Base-by-base conservation (phyloP, 805 yeast genomes). In the Middelhovenomyces tepae region DNA sequence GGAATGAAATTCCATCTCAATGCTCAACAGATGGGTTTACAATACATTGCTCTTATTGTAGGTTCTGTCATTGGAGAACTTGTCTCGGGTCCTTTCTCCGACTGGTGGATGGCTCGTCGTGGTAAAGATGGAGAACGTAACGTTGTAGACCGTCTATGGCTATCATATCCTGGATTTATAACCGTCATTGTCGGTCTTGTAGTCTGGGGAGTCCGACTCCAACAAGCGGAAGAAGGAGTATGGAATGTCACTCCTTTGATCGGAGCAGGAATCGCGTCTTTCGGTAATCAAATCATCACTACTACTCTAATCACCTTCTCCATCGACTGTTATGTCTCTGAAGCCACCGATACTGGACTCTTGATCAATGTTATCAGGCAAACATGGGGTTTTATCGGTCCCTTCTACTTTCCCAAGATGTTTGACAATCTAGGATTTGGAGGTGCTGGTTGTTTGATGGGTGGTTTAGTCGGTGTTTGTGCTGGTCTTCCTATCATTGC, bases 381-480 rank as follows among this genome's bases (percentile, higher is more conserved):
- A 22, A 21, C 35, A 7, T 39, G 41, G 28, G 56, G 53, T 9
- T 51, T 51, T 26, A 36, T 48, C 17, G 56, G 53, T 9, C 57
- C 57, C n/a, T 51, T 51, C 38, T 51, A 48, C 38, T 51, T 51
- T 34, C 56, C 56, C 5, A 25, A 28, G 7, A 50, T 51, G 55
- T 42, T 51, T 28, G 41, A 34, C 6, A 45, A 37, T 27, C 22
- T 51, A 7, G 47, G 46, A 16, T 31, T 38, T 10, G 35, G 33
- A 5, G 42, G 42, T 5, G 39, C 39, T n/a, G 42, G 32, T 7
- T 35, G 42, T n/a, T 27, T 38, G 5, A 35, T 38, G 39, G 35
- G 33, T 8, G 42, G 39, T 9, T 11, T 38, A 6, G 21, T 38
- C 8, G 42, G 36, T 13, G 36, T 35, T 5, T 20, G 19, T 15